phyloP scores from a whole-genome alignment of 176 grass and related monocot species.

The bread wheat (Triticum aestivum) region IWGSC_CS_RefSeq_v2.1 NC_057805.1:322443385-322443884 shows the following conservation, averaged over 20 bases:
- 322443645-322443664: slow-evolving; percentile 99
- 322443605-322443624: slow-evolving; percentile 98
- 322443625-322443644: slow-evolving; percentile 90
- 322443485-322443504: slow-evolving; percentile 97
- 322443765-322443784: slow-evolving; percentile 91
- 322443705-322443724: slow-evolving; percentile 97
- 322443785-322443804: slow-evolving; percentile 98
- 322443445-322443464: not conserved
- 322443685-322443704: slow-evolving; percentile 98
- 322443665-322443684: slow-evolving; percentile 94
- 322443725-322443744: slow-evolving; percentile 97
- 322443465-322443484: slow-evolving; percentile 11
- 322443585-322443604: slow-evolving; percentile 92
- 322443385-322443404: not conserved
- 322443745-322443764: slow-evolving; percentile 91
- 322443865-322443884: slow-evolving; percentile 81
- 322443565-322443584: slow-evolving; percentile 87
- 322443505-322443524: slow-evolving; percentile 80
- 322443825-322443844: slow-evolving; percentile 80
- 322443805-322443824: slow-evolving; percentile 92
- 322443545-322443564: slow-evolving; percentile 86
- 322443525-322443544: slow-evolving; percentile 88
- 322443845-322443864: slow-evolving; percentile 89
- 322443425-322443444: not conserved
- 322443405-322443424: not conserved